phyloP scores from a whole-genome alignment of 768 basidiomycete species.

The Serendipita sp. region DNA sequence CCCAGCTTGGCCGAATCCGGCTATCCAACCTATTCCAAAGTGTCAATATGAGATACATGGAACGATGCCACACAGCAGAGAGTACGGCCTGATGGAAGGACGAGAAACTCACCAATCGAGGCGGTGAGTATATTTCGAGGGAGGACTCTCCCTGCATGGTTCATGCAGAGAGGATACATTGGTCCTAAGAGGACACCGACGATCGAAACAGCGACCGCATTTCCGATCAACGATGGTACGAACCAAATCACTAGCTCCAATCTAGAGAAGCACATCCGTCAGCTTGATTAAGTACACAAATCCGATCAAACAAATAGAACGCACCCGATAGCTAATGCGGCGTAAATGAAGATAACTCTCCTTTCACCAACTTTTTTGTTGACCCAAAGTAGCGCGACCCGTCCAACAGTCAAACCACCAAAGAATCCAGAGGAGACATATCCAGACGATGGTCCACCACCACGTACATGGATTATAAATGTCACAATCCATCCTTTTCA shows the following conservation, averaged over 20 bases:
- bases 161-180: conserved; percentile 43
- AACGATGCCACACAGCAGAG: background rate
- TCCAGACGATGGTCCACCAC: conserved; percentile 32
- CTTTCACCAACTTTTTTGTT: conserved; percentile 22
- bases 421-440: conserved; percentile 31
- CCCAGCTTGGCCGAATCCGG: conserved; percentile 36
- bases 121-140: conserved; percentile 54
- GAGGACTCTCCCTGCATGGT: conserved; percentile 47
- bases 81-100: background rate
- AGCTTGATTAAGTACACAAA: background rate
- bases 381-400: conserved; percentile 10
- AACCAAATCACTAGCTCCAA: conserved; percentile 57
- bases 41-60: background rate
- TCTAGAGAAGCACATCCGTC: conserved; percentile 18
- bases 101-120: conserved; percentile 23
- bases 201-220: conserved; percentile 37
- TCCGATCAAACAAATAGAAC: conserved; percentile 7
- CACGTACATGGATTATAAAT: conserved; percentile 29
- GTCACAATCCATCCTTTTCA: conserved; percentile 53
- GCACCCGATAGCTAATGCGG: conserved; percentile 23
- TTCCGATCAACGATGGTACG: conserved; percentile 40
- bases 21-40: conserved; percentile 19
- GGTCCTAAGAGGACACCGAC: conserved; percentile 40
- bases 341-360: conserved; percentile 24
- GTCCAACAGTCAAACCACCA: conserved; percentile 12